phyloP scores from a whole-genome alignment of 2,329 filamentous ascomycete species.

The Biscogniauxia mediterranea region DNA sequence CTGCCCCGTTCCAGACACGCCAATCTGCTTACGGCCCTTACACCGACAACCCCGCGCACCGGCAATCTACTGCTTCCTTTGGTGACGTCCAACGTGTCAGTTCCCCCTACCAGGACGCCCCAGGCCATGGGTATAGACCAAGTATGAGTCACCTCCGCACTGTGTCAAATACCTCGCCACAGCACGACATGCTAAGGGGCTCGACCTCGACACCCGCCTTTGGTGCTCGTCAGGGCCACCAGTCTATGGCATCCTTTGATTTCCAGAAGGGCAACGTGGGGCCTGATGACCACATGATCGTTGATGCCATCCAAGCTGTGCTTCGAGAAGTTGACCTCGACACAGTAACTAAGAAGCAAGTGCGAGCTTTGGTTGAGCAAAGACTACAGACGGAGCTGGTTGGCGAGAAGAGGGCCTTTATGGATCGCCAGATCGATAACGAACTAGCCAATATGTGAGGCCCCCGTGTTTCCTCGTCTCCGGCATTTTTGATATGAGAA shows the following conservation, averaged over 20 bases:
- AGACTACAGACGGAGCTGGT: conserved; percentile 84
- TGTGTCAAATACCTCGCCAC: conserved; percentile 48
- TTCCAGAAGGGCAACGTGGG: conserved; percentile 59
- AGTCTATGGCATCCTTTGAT: conserved; percentile 55
- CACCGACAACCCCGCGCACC: conserved; percentile 51
- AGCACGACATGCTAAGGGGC: conserved; percentile 37
- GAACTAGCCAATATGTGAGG: conserved; percentile 89
- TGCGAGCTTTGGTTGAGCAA: conserved; percentile 87
- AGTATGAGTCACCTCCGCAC: conserved; percentile 61
- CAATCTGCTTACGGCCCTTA: conserved; percentile 46
- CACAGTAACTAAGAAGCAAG: conserved; percentile 98
- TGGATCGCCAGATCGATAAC: conserved; percentile 89
- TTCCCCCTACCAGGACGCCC: conserved; percentile 58
- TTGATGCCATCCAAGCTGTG: conserved; percentile 80
- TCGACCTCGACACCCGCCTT: conserved; percentile 45
- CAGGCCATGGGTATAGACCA: conserved; percentile 46
- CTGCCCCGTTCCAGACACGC: conserved; percentile 62
- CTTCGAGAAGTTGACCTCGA: conserved; percentile 89
- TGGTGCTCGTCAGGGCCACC: conserved; percentile 44
- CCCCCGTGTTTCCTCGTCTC: conserved; percentile 1
- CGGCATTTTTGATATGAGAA: neutral
- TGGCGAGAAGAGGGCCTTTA: conserved; percentile 82
- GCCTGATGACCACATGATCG: conserved; percentile 76
- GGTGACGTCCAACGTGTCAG: conserved; percentile 50
- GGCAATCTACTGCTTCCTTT: conserved; percentile 72